Evolutionary conservation across 192 early-diverging fungal species (phyloP), one percentile per base, ranked within the genome.

Genomic region (Chytriomyces sp.): DNA sequence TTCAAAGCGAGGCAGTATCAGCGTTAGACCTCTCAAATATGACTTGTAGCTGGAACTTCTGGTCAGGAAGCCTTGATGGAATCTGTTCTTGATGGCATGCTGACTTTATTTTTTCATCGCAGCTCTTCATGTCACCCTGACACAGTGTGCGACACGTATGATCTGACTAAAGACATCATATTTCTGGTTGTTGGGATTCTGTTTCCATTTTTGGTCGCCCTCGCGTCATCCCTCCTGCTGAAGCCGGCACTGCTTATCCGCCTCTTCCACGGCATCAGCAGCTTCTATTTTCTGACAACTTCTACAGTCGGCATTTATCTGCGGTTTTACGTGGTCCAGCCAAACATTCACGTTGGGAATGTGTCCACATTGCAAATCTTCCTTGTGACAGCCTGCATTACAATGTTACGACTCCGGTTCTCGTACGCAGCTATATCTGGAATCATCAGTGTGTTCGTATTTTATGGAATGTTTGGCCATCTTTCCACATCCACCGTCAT

Each of bases 41-140:
- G 35, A 35, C 35, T 4, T 35, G 35, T 35, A 35, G 35, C 35
- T 35, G 35, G 35, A 35, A 35, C 35, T 35, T 35, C 35, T 35
- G 35, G 35, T 35, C 35, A 35, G 35, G 35, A 35, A 35, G 35
- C 35, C 35, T 35, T 35, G 35, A 35, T 35, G 35, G 35, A 35
- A 1, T 35, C 2, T 35, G 53, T 20, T 3, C 53, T 57, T 57
- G 53, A n/a, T 57, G 3, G 3, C 53, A n/a, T 8, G 76, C 24
- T 63, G 46, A 50, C 61, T 66, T 64, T 64, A 13, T 7, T 43
- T 35, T 7, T 50, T 45, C 18, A 69, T 45, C 44, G 5, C 69
- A 85, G 84, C 50, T 64, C 74, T 60, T 5, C 48, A 45, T 86
- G 84, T 71, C 62, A 72, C 57, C 76, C 79, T 7, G 75, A 81